Evolutionary conservation across 2,329 filamentous ascomycete genomes (phyloP).

Genomic region (Claviceps pazoutovae): DNA sequence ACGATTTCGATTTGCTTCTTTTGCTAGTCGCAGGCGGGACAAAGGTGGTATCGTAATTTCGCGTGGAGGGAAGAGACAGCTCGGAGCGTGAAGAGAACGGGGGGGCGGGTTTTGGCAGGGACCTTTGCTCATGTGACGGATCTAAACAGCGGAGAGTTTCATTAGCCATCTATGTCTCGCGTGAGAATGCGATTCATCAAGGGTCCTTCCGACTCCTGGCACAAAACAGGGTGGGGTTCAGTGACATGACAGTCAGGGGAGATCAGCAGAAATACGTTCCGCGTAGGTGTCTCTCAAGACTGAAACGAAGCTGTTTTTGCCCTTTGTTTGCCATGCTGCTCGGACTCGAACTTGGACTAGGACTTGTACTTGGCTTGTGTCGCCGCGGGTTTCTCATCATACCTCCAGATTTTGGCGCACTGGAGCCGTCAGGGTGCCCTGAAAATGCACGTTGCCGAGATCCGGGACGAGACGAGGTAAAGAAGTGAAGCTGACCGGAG

Average conservation of each 20-base stretch:
- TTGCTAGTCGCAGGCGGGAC: slow-evolving; percentile 23
- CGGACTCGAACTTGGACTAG: background rate
- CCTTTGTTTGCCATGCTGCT: background rate
- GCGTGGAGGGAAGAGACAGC: slow-evolving; percentile 34
- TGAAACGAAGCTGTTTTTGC: background rate
- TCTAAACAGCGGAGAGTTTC: slow-evolving; percentile 7
- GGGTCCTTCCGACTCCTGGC: background rate
- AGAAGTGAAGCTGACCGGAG: slow-evolving; percentile 19
- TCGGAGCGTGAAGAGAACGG: slow-evolving; percentile 36
- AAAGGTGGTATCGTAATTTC: slow-evolving; percentile 29
- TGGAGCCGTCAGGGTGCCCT: slow-evolving; percentile 21
- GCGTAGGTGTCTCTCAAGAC: background rate
- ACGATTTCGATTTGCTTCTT: slow-evolving; percentile 41
- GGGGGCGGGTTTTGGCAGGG: slow-evolving; percentile 25
- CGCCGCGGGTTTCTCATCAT: slow-evolving; percentile 14
- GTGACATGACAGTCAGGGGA: background rate
- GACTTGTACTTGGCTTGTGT: background rate
- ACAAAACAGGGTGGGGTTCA: background rate
- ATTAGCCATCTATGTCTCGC: background rate
- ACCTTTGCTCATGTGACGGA: slow-evolving; percentile 16
- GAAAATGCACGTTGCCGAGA: slow-evolving; percentile 25
- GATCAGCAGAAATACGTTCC: background rate
- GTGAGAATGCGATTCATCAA: background rate
- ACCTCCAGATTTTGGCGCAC: slow-evolving; percentile 19
- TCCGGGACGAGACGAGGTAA: slow-evolving; percentile 19